These are phyloP conservation scores for Marasmius fiardii DNA, from an alignment of 1,284 basidiomycete species.

Conservation along the genomic window DNA sequence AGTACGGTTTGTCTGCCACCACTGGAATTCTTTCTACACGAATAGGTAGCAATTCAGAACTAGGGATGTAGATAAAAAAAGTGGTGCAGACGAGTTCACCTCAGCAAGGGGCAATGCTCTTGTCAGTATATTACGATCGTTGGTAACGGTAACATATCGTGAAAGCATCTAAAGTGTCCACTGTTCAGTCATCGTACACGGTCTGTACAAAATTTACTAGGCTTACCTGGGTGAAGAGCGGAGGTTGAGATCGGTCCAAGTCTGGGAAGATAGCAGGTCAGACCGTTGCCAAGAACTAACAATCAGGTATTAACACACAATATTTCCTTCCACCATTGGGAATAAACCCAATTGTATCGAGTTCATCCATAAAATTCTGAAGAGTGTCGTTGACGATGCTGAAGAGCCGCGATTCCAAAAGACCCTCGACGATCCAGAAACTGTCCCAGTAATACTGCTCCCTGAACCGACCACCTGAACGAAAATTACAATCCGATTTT, in stretches of 20 bases:
- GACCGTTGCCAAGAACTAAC: background rate
- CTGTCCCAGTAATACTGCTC: conserved; percentile 80
- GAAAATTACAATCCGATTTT: background rate
- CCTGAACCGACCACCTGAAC: conserved; percentile 43
- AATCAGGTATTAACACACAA: conserved; percentile 39
- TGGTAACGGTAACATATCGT: conserved; percentile 35
- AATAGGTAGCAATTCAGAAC: background rate
- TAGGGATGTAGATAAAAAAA: conserved; percentile 1
- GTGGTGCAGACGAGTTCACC: conserved; percentile 24
- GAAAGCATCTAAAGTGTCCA: conserved; percentile 35
- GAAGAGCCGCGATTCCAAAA: conserved; percentile 77
- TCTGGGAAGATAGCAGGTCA: conserved; percentile 38
- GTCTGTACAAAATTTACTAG: background rate
- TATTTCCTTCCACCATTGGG: conserved; percentile 90
- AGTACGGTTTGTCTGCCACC: conserved; percentile 81
- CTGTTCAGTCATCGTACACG: background rate
- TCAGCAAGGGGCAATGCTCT: conserved; percentile 49
- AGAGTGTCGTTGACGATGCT: conserved; percentile 74
- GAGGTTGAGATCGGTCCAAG: conserved; percentile 87
- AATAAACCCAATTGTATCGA: conserved; percentile 81
- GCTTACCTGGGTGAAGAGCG: conserved; percentile 75
- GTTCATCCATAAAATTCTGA: conserved; percentile 91
- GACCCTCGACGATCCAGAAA: conserved; percentile 85
- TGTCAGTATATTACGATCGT: conserved; percentile 36
- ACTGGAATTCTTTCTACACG: conserved; percentile 68